Conservation (phyloP, 1,139 yeast genomes). For the Protomyces gravidus region DNA sequence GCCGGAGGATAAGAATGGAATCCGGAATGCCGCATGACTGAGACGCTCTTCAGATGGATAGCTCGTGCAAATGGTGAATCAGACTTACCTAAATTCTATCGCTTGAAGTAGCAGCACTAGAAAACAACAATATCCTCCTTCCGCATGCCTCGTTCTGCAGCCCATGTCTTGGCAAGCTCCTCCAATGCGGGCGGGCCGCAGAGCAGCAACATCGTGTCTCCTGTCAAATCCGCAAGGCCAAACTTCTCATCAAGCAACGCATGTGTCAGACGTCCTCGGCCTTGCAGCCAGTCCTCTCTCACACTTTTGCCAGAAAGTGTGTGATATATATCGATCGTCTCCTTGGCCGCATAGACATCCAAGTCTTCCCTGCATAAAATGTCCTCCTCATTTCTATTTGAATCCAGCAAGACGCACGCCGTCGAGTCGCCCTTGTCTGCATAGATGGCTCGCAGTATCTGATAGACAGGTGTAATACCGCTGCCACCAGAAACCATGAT, state of each 20-base stretch:
- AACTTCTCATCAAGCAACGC: constrained; percentile 29
- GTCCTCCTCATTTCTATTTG: constrained; percentile 69
- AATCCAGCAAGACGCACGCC: constrained; percentile 72
- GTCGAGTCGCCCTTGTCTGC: constrained; percentile 78
- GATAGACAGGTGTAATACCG: constrained; percentile 69
- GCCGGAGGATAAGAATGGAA: no score
- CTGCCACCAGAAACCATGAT: constrained; percentile 83
- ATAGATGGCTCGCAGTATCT: constrained; percentile 65
- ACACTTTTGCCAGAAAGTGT: constrained; percentile 29
- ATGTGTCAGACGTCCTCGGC: constrained; percentile 28
- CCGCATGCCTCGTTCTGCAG: constrained; percentile 8
- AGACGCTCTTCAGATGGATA: no score
- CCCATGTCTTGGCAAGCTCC: constrained; percentile 18
- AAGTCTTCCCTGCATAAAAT: constrained; percentile 72
- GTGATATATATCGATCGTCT: constrained; percentile 35
- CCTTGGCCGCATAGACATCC: constrained; percentile 58
- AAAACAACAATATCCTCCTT: constrained; percentile 22
- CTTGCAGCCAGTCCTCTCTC: constrained; percentile 24
- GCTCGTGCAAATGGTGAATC: no score
- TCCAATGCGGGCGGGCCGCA: constrained; percentile 27
- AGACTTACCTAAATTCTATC: no score
- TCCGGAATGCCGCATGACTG: no score
- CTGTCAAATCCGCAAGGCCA: constrained; percentile 1
- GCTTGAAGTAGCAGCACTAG: no score
- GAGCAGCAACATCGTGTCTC: constrained; percentile 5